phyloP scores from a whole-genome alignment of 257 asterid genomes.

The Solanum chmielewskii region DNA sequence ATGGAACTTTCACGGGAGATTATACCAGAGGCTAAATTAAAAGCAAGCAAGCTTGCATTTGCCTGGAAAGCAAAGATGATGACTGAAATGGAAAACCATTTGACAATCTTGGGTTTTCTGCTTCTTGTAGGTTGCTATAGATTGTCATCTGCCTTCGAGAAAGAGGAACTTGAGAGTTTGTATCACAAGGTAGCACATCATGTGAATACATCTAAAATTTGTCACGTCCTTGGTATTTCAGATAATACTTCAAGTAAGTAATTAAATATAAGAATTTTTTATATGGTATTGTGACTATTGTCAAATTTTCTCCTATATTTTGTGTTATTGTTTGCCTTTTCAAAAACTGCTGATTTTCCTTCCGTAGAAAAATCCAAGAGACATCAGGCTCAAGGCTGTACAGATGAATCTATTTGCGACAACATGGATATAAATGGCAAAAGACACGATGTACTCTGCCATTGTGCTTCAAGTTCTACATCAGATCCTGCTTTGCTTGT shows the following conservation, averaged over 20 bases:
- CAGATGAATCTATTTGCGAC: not conserved
- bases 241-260: slow-evolving; percentile 3
- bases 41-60: slow-evolving; percentile 27
- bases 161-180: slow-evolving; percentile 21
- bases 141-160: slow-evolving; percentile 24
- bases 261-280: not conserved
- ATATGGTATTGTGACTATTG: not conserved
- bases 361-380: not conserved
- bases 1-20: slow-evolving; percentile 24
- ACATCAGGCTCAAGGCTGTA: not conserved
- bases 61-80: slow-evolving; percentile 26
- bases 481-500: slow-evolving; percentile 1
- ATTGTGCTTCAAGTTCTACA: not conserved
- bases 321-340: not conserved
- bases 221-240: not conserved
- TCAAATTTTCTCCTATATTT: not conserved
- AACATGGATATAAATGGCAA: not conserved
- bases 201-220: slow-evolving; percentile 26
- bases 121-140: slow-evolving; percentile 32
- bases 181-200: slow-evolving; percentile 10
- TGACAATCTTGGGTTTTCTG: slow-evolving; percentile 33
- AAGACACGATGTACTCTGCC: not conserved
- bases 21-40: slow-evolving; percentile 11
- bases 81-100: slow-evolving; percentile 5
- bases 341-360: not conserved